Percentiles rank a stretch among this genome's conserved stretches.
Conservation (phyloP, 1,139 yeast species). For the Candida albicans region DNA sequence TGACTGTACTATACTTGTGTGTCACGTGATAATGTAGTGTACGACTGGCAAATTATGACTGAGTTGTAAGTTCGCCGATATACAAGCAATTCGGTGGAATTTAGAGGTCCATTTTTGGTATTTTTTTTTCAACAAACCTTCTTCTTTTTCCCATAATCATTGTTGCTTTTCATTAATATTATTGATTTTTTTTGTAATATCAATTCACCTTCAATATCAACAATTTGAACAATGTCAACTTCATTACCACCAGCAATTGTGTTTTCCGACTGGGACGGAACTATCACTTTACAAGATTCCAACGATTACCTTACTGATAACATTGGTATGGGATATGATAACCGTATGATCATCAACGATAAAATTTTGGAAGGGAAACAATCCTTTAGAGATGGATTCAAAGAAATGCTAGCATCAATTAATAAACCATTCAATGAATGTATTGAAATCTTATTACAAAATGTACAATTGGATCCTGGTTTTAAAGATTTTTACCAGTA, state of each 20-base stretch:
- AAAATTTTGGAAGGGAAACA: conserved; percentile 68
- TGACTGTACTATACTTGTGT: too few relatives aligned
- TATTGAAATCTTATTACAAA: conserved; percentile 57
- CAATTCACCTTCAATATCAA: too few relatives aligned
- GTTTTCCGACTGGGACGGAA: conserved; percentile 97
- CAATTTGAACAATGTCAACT: conserved; percentile 10
- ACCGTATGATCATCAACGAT: conserved; percentile 67
- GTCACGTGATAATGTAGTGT: too few relatives aligned
- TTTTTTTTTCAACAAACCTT: too few relatives aligned
- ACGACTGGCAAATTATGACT: too few relatives aligned
- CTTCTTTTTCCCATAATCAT: too few relatives aligned
- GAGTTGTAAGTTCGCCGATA: too few relatives aligned
- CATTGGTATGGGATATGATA: conserved; percentile 78
- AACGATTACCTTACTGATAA: conserved; percentile 89
- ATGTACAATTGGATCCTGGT: conserved; percentile 86
- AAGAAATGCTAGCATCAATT: conserved; percentile 79
- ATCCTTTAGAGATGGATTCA: conserved; percentile 80
- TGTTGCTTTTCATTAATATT: too few relatives aligned
- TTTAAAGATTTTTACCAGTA: conserved; percentile 79
- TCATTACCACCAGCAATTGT: conserved; percentile 60
- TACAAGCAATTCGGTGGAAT: too few relatives aligned
- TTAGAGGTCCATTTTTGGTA: too few relatives aligned
- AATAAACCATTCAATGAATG: conserved; percentile 79
- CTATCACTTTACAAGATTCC: conserved; percentile 87
- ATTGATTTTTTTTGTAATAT: too few relatives aligned